phyloP scores from a whole-genome alignment of 495 filamentous ascomycete genomes.

The Trichodelitschia bisporula region DNA sequence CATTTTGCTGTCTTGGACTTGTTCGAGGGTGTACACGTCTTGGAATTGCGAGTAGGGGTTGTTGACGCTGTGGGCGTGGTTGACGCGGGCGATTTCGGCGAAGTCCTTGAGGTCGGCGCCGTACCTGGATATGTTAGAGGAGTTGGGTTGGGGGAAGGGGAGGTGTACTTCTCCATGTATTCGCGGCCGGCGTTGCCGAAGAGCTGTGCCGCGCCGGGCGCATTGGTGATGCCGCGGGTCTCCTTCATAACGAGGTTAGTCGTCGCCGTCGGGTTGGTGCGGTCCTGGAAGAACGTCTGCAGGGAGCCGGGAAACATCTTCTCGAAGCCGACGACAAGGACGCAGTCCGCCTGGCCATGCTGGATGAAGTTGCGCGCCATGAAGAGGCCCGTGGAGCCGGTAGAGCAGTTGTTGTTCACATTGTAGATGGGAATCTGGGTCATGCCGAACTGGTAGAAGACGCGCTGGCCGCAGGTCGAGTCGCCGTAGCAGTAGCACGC shows the following conservation, averaged over 20 bases:
- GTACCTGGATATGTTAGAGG: constrained; percentile 24
- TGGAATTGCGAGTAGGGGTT: constrained; percentile 98
- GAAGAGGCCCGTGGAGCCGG: constrained; percentile 66
- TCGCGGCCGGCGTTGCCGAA: constrained; percentile 89
- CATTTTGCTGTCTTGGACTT: constrained; percentile 53
- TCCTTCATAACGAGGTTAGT: constrained; percentile 54
- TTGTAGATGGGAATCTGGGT: constrained; percentile 90
- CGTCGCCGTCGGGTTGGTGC: constrained; percentile 48
- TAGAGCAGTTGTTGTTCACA: constrained; percentile 96
- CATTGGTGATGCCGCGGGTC: constrained; percentile 54
- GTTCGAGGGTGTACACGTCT: constrained; percentile 68
- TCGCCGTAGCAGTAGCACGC: constrained; percentile 97
- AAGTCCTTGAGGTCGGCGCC: constrained; percentile 75
- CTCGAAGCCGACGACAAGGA: constrained; percentile 85
- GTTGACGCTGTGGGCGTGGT: constrained; percentile 69
- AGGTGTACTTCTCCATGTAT: constrained; percentile 73
- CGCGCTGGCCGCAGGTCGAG: constrained; percentile 80
- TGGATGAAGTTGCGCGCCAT: constrained; percentile 65
- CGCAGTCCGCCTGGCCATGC: constrained; percentile 58
- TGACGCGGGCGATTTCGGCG: constrained; percentile 84
- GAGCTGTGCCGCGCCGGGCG: constrained; percentile 71
- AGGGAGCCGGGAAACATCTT: constrained; percentile 91
- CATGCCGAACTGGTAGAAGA: constrained; percentile 98
- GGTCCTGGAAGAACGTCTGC: constrained; percentile 55
- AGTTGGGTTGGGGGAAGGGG: not conserved